Base-by-base conservation (phyloP, 768 basidiomycete species). In the Leucocoprinus leucothites region DNA sequence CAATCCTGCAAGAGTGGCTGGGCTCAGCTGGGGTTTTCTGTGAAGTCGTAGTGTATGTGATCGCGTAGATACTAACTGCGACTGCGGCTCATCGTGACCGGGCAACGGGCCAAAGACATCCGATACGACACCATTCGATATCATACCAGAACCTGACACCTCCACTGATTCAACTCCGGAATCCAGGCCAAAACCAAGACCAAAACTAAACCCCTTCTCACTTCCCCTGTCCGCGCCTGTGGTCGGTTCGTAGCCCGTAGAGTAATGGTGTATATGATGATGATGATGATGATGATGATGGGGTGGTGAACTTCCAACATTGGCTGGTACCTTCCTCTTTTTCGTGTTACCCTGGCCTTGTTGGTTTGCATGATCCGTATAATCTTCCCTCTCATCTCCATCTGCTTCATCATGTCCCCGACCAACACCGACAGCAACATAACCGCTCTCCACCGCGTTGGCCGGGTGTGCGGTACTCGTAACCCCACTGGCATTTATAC, bases 291-390 rank as follows among this genome's bases (percentile, higher is more conserved):
- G 53, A 36, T 54, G 45, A 14, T 55, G 53, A 40, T 55, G 53
- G 8, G 53, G 53, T 21, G 76, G 74, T 38, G 77, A 74, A 54
- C 80, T 78, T 42, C 75, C 77, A 51, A 77, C 75, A 66, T 89
- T 86, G 35, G 82, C 80, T 0, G 91, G 91, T 2, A 93, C 90
- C 67, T 93, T 93, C 46, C 91, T 78, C 73, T 93, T 93, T 81
- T 93, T 93, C 46, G 89, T 87, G 63, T 93, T 93, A 6, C 86
- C 87, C 2, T 85, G 89, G 7, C 86, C 86, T 2, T 85, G 89
- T 59, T 90, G 89, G 58, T 81, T 84, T 26, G 85, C 69, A 61
- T 87, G 85, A 66, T 90, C 87, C 14, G 77, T 64, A 60, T 84
- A 85, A 63, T 87, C 88, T 19, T 76, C 79, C 26, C 75, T 73